Base-by-base conservation (phyloP, 2,329 filamentous ascomycete genomes). In the Ophiostoma pallidulum region DNA sequence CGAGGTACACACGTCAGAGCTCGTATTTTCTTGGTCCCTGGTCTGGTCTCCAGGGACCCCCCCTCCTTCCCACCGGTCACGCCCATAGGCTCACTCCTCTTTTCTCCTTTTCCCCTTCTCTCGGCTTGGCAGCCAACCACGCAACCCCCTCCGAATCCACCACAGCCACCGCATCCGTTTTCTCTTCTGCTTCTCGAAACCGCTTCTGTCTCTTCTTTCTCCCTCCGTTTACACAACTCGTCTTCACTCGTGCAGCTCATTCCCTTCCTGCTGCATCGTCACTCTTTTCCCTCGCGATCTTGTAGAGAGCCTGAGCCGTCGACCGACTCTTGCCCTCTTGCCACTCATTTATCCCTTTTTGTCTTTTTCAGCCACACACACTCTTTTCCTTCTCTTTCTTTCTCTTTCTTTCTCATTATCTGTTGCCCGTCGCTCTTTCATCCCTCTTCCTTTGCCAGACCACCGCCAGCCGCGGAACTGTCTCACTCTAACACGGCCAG, bases 271-370 rank as follows among this genome's bases (percentile, higher is more conserved):
- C 39, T 38, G 26, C 33, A 44, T 44, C 33, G 14, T 45, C 43
- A 16, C 35, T 47, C 16, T 38, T 38, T 41, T 33, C n/a, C n/a
- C 24, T 41, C 37, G 29, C 20, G 41, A 32, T 41, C 40, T 22
- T 41, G 3, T 33, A 48, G 31, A 38, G 8, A 18, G 20, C 31
- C 35, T 36, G 50, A 55, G 54, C 54, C 52, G 50, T 51, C 46
- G 50, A 44, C 45, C 47, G 45, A 40, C 48, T 56, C 46, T 24
- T 48, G 20, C 32, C 37, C 35, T n/a, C 24, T 45, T 31, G 20
- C 35, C 28, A 41, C 35, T 29, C 20, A 29, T 20, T 44, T 37
- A 22, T 28, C 7, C 37, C n/a, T 20, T 33, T 40, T 24, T 28
- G n/a, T n/a, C 8, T 12, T 31, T 8, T 43, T n/a, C 18, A 3